Percentiles rank a stretch among this genome's conserved stretches.
These are phyloP conservation scores for Mycena kentingensis DNA, from an alignment of 768 basidiomycete species.

Conservation along the genomic window DNA sequence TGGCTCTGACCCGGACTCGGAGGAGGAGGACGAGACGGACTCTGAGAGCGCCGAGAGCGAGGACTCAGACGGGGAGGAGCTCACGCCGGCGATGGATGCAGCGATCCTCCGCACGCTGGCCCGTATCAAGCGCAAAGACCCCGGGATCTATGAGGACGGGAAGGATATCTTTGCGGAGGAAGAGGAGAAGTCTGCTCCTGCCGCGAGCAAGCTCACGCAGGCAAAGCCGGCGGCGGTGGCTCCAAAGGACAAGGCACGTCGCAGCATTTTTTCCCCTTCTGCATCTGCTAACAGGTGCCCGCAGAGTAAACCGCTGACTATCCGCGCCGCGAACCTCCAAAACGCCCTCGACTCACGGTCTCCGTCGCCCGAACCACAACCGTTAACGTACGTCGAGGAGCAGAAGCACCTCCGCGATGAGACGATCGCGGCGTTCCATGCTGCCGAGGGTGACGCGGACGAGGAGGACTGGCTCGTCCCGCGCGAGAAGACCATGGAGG, in stretches of 20 bases:
- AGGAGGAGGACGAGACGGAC: conserved; percentile 55
- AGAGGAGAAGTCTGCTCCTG: conserved; percentile 47
- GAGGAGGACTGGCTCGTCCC: conserved; percentile 72
- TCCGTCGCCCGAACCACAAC: conserved; percentile 52
- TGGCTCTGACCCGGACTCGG: conserved; percentile 67
- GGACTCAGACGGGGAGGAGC: conserved; percentile 92
- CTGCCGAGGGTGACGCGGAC: conserved; percentile 43
- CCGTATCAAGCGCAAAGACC: conserved; percentile 79
- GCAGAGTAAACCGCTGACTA: conserved; percentile 71
- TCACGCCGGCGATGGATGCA: conserved; percentile 90
- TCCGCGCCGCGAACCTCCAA: conserved; percentile 72
- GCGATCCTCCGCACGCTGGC: conserved; percentile 92
- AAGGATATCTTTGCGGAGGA: conserved; percentile 84
- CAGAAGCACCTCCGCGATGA: conserved; percentile 75
- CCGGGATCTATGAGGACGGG: conserved; percentile 74
- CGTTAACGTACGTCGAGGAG: conserved; percentile 75
- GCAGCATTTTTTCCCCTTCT: not conserved
- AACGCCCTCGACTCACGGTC: conserved; percentile 63
- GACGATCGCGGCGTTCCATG: conserved; percentile 83
- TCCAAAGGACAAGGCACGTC: conserved; percentile 54
- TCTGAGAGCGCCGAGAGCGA: conserved; percentile 82
- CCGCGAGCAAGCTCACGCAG: conserved; percentile 33
- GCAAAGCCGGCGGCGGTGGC: conserved; percentile 27
- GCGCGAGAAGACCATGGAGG: conserved; percentile 77
- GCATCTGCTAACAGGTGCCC: not conserved